Percentiles rank a stretch among this genome's conserved stretches.
phyloP scores from a whole-genome alignment of 2,329 filamentous ascomycete genomes.

The Teratosphaeria destructans region DNA sequence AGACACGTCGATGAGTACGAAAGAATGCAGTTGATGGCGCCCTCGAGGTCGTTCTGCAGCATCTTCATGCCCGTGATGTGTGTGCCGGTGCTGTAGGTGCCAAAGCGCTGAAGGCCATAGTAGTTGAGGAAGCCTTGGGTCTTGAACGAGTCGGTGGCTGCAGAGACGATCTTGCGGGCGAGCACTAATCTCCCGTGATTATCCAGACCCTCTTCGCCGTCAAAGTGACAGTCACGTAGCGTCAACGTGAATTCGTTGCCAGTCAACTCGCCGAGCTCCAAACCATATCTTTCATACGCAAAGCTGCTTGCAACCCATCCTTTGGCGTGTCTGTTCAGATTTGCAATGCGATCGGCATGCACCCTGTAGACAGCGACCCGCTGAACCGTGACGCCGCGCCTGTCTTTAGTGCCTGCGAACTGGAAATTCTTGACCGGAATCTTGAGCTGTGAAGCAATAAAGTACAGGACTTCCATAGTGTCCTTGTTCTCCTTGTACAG shows the following conservation, averaged over 20 bases:
- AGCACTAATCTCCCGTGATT: constrained; percentile 34
- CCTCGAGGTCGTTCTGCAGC: constrained; percentile 68
- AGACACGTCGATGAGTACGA: constrained; percentile 58
- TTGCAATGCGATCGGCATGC: constrained; percentile 52
- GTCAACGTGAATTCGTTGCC: constrained; percentile 94
- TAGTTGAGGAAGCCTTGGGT: constrained; percentile 89
- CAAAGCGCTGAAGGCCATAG: constrained; percentile 94
- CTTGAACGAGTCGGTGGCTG: constrained; percentile 56
- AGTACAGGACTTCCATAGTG: constrained; percentile 80
- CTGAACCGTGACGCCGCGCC: constrained; percentile 76
- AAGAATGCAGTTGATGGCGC: constrained; percentile 68
- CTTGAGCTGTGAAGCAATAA: constrained; percentile 63
- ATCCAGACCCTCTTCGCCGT: constrained; percentile 28
- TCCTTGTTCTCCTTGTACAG: constrained; percentile 96
- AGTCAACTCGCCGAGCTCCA: constrained; percentile 71
- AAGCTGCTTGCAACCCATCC: constrained; percentile 59
- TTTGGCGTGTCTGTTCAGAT: constrained; percentile 51
- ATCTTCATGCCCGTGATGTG: constrained; percentile 78
- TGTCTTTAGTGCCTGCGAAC: constrained; percentile 87
- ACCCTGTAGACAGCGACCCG: constrained; percentile 59
- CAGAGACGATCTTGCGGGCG: constrained; percentile 40
- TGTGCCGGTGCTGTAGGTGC: constrained; percentile 75
- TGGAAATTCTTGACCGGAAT: constrained; percentile 58
- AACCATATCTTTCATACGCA: constrained; percentile 57
- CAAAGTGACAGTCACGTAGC: constrained; percentile 70